Conservation (phyloP, 2,329 filamentous ascomycete species). For the Pseudocercospora cruenta region DNA sequence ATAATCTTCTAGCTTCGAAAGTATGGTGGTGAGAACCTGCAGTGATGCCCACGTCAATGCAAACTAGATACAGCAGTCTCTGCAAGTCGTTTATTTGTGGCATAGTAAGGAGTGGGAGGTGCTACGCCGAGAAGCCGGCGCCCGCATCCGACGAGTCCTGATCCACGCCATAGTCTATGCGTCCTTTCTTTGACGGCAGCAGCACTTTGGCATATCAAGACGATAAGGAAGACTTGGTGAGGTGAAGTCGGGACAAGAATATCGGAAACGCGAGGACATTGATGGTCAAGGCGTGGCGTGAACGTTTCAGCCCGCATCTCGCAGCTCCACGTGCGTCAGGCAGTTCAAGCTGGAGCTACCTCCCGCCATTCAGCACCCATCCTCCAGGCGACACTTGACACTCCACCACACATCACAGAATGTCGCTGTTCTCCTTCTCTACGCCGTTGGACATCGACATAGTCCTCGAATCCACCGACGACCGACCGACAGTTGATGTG, state of each 20-base stretch:
- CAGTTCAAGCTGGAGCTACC: background rate
- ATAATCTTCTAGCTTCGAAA: background rate
- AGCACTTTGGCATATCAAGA: too few species aligned
- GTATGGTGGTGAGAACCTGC: background rate
- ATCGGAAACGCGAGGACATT: background rate
- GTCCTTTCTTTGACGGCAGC: too few species aligned
- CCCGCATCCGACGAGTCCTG: too few species aligned
- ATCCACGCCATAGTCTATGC: too few species aligned
- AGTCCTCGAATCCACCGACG: conserved; percentile 92
- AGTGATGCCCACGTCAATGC: background rate
- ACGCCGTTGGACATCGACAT: conserved; percentile 99
- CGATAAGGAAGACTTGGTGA: background rate
- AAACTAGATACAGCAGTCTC: background rate
- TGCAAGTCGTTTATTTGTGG: background rate
- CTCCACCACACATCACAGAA: conserved; percentile 42
- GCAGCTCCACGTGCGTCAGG: background rate
- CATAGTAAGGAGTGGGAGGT: background rate
- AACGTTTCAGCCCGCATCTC: background rate
- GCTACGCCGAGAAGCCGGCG: background rate
- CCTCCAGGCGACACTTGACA: background rate
- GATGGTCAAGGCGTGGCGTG: background rate
- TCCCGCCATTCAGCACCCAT: background rate
- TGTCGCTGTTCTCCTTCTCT: conserved; percentile 95
- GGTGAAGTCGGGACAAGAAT: conserved; percentile 9
- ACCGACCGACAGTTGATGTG: conserved; percentile 92